A percentile compares a stretch with the other conserved stretches of the same genome.
phyloP scores from a whole-genome alignment of 2,329 filamentous ascomycete species.

The Aaosphaeria arxii region DNA sequence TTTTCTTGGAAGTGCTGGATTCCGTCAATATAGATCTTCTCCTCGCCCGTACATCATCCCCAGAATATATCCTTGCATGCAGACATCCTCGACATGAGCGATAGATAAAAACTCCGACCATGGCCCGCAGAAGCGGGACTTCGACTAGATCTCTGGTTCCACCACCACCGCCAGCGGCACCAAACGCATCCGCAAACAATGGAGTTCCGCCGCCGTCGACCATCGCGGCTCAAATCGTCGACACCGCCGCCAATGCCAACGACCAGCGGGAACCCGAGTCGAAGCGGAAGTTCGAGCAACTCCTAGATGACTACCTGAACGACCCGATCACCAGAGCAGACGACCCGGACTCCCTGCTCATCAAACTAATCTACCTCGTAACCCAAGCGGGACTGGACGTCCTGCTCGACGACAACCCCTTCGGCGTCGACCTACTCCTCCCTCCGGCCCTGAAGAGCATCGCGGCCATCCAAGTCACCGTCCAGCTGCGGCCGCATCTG shows the following conservation, averaged over 20 bases:
- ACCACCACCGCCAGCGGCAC: slow-evolving; percentile 15
- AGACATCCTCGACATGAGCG: neutral
- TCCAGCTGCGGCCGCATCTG: slow-evolving; percentile 72
- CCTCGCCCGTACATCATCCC: too few relatives aligned
- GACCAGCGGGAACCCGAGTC: slow-evolving; percentile 62
- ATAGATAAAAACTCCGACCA: slow-evolving; percentile 14
- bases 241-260: slow-evolving; percentile 68
- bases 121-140: slow-evolving; percentile 41
- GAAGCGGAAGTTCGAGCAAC: slow-evolving; percentile 70
- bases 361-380: slow-evolving; percentile 82
- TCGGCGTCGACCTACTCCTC: slow-evolving; percentile 57
- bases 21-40: too few relatives aligned
- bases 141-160: slow-evolving; percentile 24
- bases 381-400: slow-evolving; percentile 73
- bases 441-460: slow-evolving; percentile 69
- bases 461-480: slow-evolving; percentile 70
- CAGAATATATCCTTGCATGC: too few relatives aligned
- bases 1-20: too few relatives aligned
- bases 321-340: slow-evolving; percentile 40
- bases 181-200: slow-evolving; percentile 10
- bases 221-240: slow-evolving; percentile 81
- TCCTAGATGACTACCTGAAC: slow-evolving; percentile 63
- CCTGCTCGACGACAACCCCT: slow-evolving; percentile 65
- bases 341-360: slow-evolving; percentile 68
- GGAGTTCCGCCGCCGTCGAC: slow-evolving; percentile 63